phyloP scores from a whole-genome alignment of 106 monocot species.

The Dendrobium huoshanense region DNA sequence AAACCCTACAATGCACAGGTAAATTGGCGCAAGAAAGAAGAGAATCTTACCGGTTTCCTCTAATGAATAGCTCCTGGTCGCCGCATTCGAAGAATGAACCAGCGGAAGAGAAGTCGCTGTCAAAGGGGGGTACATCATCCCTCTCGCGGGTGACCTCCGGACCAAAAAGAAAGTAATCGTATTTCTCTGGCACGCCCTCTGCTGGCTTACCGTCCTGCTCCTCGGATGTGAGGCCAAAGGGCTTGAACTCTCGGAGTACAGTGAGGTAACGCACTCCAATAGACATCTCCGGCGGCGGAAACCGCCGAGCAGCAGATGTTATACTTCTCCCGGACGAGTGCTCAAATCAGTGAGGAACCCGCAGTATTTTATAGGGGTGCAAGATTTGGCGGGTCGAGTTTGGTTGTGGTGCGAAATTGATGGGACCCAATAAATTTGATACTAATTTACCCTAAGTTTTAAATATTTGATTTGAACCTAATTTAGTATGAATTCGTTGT shows the following conservation, averaged over 20 bases:
- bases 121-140: slow-evolving; percentile 15
- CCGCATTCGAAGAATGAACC: slow-evolving; percentile 27
- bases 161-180: slow-evolving; percentile 76
- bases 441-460: no score
- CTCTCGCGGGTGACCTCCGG: slow-evolving; percentile 47
- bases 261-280: slow-evolving; percentile 55
- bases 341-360: no score
- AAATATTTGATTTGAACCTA: no score
- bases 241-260: slow-evolving; percentile 81
- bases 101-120: slow-evolving; percentile 19
- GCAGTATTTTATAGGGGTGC: no score
- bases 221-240: slow-evolving; percentile 65
- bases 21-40: neutral
- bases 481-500: no score
- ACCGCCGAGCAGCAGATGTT: neutral
- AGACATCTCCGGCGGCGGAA: slow-evolving; percentile 22
- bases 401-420: no score
- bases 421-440: no score
- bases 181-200: slow-evolving; percentile 27
- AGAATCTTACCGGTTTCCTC: slow-evolving; percentile 55
- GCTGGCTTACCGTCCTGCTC: slow-evolving; percentile 36
- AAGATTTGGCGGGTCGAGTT: no score
- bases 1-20: neutral
- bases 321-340: neutral
- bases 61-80: slow-evolving; percentile 92